phyloP scores from a whole-genome alignment of 306 rosid genomes.

The Nissolia schottii region DNA sequence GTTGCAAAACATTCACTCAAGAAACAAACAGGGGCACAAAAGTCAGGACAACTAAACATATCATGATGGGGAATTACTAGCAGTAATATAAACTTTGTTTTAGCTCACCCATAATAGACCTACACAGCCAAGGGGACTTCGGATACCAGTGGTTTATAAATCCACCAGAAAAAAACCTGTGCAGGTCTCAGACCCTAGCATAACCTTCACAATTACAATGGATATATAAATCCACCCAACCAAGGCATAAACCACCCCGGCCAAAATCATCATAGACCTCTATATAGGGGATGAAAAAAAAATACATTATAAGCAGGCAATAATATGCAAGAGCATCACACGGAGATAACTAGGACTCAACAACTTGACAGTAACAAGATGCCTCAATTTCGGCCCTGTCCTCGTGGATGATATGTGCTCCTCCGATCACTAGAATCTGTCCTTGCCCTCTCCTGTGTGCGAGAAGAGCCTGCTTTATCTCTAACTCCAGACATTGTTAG shows the following conservation, averaged over 20 bases:
- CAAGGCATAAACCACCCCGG: not conserved
- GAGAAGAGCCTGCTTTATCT: constrained; percentile 31
- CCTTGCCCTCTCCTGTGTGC: constrained; percentile 21
- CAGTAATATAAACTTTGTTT: not conserved
- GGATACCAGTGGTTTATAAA: no score
- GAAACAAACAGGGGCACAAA: not conserved
- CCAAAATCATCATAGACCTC: not conserved
- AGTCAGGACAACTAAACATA: not conserved
- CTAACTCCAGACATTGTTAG: constrained; percentile 23
- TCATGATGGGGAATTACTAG: not conserved
- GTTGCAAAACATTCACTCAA: not conserved
- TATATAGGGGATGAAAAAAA: not conserved
- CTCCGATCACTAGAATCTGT: constrained; percentile 7
- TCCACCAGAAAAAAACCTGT: no score
- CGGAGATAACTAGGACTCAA: not conserved
- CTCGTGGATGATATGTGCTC: constrained; percentile 15
- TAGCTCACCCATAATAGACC: no score
- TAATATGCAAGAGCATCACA: not conserved
- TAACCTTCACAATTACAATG: not conserved
- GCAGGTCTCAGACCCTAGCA: constrained; percentile 10
- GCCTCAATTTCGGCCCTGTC: constrained; percentile 28
- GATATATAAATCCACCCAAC: not conserved
- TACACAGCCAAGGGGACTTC: no score
- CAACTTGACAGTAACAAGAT: not conserved
- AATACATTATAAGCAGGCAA: not conserved